A percentile compares a stretch with the other conserved stretches of the same genome.
These are phyloP conservation scores for Murraya koenigii DNA, from an alignment of 345 rosid species.

Conservation along the genomic window DNA sequence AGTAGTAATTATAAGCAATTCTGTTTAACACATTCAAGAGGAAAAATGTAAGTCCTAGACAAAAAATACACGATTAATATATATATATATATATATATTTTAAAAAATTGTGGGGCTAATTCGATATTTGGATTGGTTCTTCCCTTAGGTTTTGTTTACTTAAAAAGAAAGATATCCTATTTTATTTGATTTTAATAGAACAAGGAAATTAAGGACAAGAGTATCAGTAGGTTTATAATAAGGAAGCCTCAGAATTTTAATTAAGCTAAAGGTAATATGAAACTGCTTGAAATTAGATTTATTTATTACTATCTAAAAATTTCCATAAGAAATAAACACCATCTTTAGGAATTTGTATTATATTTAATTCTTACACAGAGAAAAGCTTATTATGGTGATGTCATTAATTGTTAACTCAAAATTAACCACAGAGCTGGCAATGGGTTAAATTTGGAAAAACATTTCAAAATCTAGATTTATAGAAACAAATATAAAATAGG, in stretches of 20 bases:
- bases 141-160: not conserved
- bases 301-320: not conserved
- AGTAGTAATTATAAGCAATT: not conserved
- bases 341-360: not conserved
- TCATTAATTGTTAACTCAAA: not conserved
- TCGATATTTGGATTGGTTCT: not conserved
- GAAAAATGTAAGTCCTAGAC: not conserved
- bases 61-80: not conserved
- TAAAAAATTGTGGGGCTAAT: not conserved
- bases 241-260: not conserved
- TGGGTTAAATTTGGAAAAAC: not conserved
- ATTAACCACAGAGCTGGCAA: not conserved
- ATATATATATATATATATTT: too few relatives aligned
- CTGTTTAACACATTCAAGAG: not conserved
- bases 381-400: not conserved
- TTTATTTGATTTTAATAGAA: not conserved
- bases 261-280: not conserved
- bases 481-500: not conserved
- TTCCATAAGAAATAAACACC: not conserved
- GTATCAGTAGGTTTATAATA: not conserved
- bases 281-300: not conserved
- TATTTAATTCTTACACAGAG: not conserved
- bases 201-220: not conserved
- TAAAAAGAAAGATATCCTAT: not conserved
- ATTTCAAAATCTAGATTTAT: not conserved